Evolutionary conservation across 2,329 filamentous ascomycete species (phyloP).

Genomic region (Fusarium sp.): DNA sequence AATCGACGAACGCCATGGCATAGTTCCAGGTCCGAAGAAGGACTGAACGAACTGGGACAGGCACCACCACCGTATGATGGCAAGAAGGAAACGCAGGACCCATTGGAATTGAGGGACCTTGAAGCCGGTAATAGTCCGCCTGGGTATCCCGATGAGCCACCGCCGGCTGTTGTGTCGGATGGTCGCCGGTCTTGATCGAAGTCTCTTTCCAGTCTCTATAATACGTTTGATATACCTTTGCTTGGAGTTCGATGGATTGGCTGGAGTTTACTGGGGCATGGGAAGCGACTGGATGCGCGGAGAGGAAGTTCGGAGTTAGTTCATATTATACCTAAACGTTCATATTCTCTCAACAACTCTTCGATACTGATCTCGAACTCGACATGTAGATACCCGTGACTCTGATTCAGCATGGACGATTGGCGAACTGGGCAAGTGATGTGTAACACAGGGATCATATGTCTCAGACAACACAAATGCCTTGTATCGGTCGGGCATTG

Average conservation of each 20-base stretch:
- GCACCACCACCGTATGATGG: constrained; percentile 71
- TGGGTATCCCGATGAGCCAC: constrained; percentile 45
- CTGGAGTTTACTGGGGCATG: not conserved
- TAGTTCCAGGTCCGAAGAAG: constrained; percentile 57
- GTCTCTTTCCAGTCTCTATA: not conserved
- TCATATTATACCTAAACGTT: not conserved
- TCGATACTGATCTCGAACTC: not conserved
- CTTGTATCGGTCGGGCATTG: not conserved
- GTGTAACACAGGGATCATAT: not conserved
- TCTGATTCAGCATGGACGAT: not conserved
- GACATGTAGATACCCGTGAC: not conserved
- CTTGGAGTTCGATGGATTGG: not conserved
- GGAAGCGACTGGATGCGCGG: not conserved
- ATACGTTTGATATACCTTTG: not conserved
- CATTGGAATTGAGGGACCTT: constrained; percentile 43
- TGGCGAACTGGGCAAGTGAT: not conserved
- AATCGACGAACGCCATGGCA: constrained; percentile 44
- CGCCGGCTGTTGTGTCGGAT: constrained; percentile 38
- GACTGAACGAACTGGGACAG: constrained; percentile 72
- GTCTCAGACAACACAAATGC: not conserved
- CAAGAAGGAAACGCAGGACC: constrained; percentile 44
- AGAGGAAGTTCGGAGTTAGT: not conserved
- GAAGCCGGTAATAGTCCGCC: constrained; percentile 46
- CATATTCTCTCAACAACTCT: not conserved
- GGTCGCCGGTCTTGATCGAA: constrained; percentile 26